Conservation (phyloP, 1,284 basidiomycete species). For the Apiotrichum gracile region DNA sequence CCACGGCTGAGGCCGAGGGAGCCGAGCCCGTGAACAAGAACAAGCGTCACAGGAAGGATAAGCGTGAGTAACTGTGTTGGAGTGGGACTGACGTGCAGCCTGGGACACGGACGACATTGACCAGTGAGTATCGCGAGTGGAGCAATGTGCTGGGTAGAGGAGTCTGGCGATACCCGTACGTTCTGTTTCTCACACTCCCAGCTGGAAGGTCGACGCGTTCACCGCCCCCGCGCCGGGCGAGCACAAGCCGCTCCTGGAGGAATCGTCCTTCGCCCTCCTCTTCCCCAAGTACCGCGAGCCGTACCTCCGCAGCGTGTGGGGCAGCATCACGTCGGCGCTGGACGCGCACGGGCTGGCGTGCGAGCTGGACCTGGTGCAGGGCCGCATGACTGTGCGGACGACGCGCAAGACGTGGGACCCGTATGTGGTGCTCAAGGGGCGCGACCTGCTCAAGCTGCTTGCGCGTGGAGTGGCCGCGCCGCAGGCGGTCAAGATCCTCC, state of each 20-base stretch:
- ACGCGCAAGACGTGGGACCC: slow-evolving; percentile 97
- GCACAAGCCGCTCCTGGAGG: slow-evolving; percentile 70
- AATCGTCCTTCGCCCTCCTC: slow-evolving; percentile 94
- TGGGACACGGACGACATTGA: slow-evolving; percentile 99
- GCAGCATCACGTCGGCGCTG: slow-evolving; percentile 78
- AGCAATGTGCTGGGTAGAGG: slow-evolving; percentile 11
- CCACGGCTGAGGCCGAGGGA: slow-evolving; percentile 18
- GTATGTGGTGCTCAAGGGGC: slow-evolving; percentile 90
- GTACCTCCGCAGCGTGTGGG: slow-evolving; percentile 92
- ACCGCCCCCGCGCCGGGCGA: slow-evolving; percentile 56
- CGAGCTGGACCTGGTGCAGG: slow-evolving; percentile 90
- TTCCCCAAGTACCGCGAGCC: slow-evolving; percentile 99
- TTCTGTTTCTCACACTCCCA: neutral
- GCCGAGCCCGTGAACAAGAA: slow-evolving; percentile 61
- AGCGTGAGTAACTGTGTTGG: slow-evolving; percentile 56
- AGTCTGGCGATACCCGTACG: too few relatives aligned
- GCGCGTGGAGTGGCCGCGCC: slow-evolving; percentile 77
- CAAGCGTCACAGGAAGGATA: slow-evolving; percentile 82
- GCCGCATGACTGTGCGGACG: slow-evolving; percentile 94
- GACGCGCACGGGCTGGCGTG: slow-evolving; percentile 81
- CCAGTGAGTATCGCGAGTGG: slow-evolving; percentile 62
- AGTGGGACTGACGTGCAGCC: slow-evolving; percentile 51
- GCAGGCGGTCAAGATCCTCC: slow-evolving; percentile 82
- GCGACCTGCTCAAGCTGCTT: slow-evolving; percentile 92
- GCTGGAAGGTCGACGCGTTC: slow-evolving; percentile 90